Base-by-base conservation (phyloP, 805 yeast species). In the Barnettozyma siamensis region DNA sequence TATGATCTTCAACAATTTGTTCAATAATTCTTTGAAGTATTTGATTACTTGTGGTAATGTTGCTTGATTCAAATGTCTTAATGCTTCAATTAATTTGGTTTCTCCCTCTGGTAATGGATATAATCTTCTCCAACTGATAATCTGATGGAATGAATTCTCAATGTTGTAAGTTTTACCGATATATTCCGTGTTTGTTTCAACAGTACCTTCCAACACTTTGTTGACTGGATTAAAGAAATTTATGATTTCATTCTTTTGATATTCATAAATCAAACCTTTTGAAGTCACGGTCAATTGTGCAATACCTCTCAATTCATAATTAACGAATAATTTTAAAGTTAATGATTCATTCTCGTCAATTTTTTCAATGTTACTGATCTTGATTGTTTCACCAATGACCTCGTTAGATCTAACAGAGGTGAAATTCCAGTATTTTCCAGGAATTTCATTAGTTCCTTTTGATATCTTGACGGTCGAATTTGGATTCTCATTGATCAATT, bases 321-420 rank as follows among this genome's bases (percentile, higher is more conserved):
- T 83, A 33, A 76, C 65, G 51, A 70, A 87, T 19, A 83, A 69
- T 17, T 70, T 66, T 42, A 85, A 65, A 19, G 70, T 60, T 38
- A 85, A 58, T 37, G 67, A 64, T 51, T 83, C 93, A 40, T 73
- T 73, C 32, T 70, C 69, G 2, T 62, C 55, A 43, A 66, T 65
- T 33, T 66, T 61, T 16, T 73, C 70, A 18, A 85, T 62, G 31
- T 85, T 85, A 46, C 74, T 69, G 13, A 86, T 67, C 53, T 77
- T 77, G 35, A 88, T 72, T 28, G 75, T 67, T 58, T 87, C 95
- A 28, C 89, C 84, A 42, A 87, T 67, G 12, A 69, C 67, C 62
- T 88, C 96, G 31, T 75, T 80, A 1, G 87, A 78, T 49, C 72
- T 69, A 11, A 83, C 86, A 2, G 91, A 78, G 9, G 84, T 72